phyloP scores from a whole-genome alignment of 257 asterid species.

The Hygrophila difformis region DNA sequence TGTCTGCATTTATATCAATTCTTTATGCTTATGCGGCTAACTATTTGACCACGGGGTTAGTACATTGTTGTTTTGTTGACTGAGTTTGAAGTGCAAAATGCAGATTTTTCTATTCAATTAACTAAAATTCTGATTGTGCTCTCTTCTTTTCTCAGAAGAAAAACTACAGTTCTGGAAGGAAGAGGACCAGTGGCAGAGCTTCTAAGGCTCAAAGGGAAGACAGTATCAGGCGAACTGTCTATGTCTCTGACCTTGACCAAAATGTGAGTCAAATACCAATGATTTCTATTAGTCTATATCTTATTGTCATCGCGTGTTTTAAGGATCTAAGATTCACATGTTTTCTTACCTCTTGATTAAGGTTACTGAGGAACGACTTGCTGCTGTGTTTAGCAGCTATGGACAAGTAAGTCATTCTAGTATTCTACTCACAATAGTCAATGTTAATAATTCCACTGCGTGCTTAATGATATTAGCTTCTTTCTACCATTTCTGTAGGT shows the following conservation, averaged over 20 bases:
- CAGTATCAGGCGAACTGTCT: slow-evolving; percentile 81
- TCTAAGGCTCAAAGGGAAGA: slow-evolving; percentile 85
- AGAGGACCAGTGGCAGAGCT: slow-evolving; percentile 58
- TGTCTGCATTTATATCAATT: too few relatives aligned
- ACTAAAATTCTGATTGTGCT: too few relatives aligned
- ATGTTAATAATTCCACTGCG: not conserved
- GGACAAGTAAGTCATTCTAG: slow-evolving; percentile 50
- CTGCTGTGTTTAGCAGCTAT: slow-evolving; percentile 64
- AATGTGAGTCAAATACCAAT: slow-evolving; percentile 44
- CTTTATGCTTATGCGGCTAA: too few relatives aligned
- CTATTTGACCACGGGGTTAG: too few relatives aligned
- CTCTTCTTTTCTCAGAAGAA: slow-evolving; percentile 31
- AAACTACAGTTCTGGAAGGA: slow-evolving; percentile 54
- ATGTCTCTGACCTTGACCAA: slow-evolving; percentile 84
- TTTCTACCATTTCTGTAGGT: too few relatives aligned
- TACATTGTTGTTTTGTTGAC: too few relatives aligned
- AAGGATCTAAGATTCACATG: slow-evolving; percentile 16
- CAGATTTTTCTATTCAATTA: too few relatives aligned
- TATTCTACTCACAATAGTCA: too few relatives aligned
- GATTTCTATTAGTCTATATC: too few relatives aligned
- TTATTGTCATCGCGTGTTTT: too few relatives aligned
- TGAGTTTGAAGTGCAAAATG: too few relatives aligned
- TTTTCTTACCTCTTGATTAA: slow-evolving; percentile 19
- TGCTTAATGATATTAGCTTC: too few relatives aligned
- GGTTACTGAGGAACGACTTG: slow-evolving; percentile 91